phyloP scores from a whole-genome alignment of 108 stramenopile species.

The Schizochytrium sp. region DNA sequence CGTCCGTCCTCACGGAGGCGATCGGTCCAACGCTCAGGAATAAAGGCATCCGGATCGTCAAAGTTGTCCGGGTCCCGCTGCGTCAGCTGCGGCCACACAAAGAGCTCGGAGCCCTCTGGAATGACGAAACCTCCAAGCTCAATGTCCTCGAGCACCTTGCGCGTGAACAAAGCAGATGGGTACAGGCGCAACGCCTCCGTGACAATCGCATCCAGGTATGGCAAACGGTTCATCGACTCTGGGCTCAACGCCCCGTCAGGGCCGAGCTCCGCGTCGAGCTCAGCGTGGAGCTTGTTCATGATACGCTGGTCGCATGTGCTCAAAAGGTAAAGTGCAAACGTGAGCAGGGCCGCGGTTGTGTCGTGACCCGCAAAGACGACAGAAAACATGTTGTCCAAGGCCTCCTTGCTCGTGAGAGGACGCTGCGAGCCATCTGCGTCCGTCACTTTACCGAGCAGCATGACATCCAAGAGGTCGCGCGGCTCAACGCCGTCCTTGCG shows the following conservation, averaged over 20 bases:
- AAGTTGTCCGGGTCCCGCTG: background rate
- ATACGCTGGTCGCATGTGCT: too few species aligned
- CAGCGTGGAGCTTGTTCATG: too few species aligned
- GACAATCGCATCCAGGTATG: background rate
- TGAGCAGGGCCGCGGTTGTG: background rate
- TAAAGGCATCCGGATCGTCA: background rate
- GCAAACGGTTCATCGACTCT: background rate
- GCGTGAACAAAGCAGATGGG: background rate
- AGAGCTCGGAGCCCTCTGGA: background rate
- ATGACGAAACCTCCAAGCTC: background rate
- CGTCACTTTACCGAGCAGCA: background rate
- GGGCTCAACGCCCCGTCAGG: background rate
- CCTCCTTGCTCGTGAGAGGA: too few species aligned
- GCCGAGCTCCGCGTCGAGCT: too few species aligned
- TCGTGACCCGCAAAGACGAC: background rate
- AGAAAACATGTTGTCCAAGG: background rate
- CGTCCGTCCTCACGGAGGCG: background rate
- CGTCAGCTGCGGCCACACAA: background rate
- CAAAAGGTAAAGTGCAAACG: background rate
- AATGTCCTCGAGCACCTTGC: background rate
- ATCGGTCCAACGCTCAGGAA: constrained; percentile 14
- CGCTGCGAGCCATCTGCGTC: background rate
- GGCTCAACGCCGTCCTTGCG: background rate
- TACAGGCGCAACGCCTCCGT: background rate
- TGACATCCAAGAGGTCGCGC: background rate